These are phyloP conservation scores for Gentiana straminea DNA, from an alignment of 257 asterid genomes.

Conservation along the genomic window DNA sequence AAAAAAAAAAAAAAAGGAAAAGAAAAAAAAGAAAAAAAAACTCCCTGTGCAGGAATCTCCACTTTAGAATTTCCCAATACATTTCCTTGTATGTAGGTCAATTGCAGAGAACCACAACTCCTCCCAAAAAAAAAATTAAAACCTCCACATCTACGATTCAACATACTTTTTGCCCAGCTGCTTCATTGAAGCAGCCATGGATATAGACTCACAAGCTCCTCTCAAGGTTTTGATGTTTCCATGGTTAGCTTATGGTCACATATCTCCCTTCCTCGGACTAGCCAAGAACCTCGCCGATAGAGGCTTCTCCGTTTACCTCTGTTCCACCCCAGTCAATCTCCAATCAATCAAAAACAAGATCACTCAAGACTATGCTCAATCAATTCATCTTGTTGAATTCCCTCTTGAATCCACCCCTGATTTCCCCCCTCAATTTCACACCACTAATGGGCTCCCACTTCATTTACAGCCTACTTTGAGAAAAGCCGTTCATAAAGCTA, in stretches of 20 bases:
- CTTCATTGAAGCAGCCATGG: background rate
- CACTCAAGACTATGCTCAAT: background rate
- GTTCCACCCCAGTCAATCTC: conserved; percentile 14
- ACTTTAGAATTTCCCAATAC: too few relatives aligned
- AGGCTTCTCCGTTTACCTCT: conserved; percentile 3
- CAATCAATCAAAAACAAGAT: conserved; percentile 6
- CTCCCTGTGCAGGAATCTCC: too few relatives aligned
- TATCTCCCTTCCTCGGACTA: conserved; percentile 11
- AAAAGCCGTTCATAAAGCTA: conserved; percentile 1
- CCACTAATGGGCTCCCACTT: conserved; percentile 14
- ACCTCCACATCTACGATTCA: too few relatives aligned
- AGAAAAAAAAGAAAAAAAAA: too few relatives aligned
- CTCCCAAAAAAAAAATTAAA: too few relatives aligned
- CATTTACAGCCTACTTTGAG: conserved; percentile 7
- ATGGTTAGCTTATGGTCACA: conserved; percentile 16
- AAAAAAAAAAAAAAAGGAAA: too few relatives aligned
- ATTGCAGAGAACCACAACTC: too few relatives aligned
- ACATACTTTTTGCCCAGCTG: too few relatives aligned
- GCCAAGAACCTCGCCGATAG: conserved; percentile 11
- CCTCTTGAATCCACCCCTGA: background rate
- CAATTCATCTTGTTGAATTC: conserved; percentile 8
- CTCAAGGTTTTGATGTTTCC: conserved; percentile 10
- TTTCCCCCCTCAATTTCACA: conserved; percentile 11
- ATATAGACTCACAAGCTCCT: too few relatives aligned
- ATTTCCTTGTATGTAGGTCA: too few relatives aligned